Conservation (phyloP, 1,284 basidiomycete genomes). For the Marasmius sp. region DNA sequence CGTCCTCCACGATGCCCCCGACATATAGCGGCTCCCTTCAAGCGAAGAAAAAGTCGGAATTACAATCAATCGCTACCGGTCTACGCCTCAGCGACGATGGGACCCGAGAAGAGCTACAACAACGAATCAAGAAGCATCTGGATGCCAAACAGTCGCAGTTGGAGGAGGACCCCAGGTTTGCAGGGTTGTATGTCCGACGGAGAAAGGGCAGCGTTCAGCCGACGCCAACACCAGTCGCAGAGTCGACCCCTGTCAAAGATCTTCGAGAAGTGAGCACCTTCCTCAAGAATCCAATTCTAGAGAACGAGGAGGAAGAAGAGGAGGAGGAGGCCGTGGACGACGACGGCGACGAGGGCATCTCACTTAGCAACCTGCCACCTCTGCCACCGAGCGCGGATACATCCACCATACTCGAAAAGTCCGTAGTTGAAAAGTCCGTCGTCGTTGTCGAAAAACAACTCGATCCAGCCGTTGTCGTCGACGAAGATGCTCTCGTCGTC, state of each 20-base stretch:
- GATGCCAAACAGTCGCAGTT: constrained; percentile 48
- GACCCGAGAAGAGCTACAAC: constrained; percentile 59
- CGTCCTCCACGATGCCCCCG: constrained; percentile 17
- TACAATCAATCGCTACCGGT: constrained; percentile 55
- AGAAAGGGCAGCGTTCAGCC: constrained; percentile 45
- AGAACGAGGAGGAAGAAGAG: constrained; percentile 19
- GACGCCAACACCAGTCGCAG: constrained; percentile 30
- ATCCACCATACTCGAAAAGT: constrained; percentile 27
- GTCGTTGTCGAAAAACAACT: constrained; percentile 38
- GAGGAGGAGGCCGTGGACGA: neutral
- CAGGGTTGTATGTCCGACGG: constrained; percentile 50
- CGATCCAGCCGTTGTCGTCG: constrained; percentile 26
- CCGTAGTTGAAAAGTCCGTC: constrained; percentile 29
- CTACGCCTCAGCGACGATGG: constrained; percentile 51
- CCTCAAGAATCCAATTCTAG: constrained; percentile 43
- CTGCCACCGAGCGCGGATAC: constrained; percentile 32
- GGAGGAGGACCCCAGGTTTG: constrained; percentile 53
- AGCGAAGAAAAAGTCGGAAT: constrained; percentile 61
- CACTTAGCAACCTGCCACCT: constrained; percentile 37
- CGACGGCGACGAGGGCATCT: constrained; percentile 5
- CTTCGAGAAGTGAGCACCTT: constrained; percentile 48
- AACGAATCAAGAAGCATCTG: constrained; percentile 57
- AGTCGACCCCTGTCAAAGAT: constrained; percentile 46
- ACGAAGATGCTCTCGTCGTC: constrained; percentile 6
- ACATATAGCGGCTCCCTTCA: constrained; percentile 47